Evolutionary conservation across 2,329 filamentous ascomycete species (phyloP), one percentile per base, ranked within the genome.

Genomic region (Penicillium verrucosum): DNA sequence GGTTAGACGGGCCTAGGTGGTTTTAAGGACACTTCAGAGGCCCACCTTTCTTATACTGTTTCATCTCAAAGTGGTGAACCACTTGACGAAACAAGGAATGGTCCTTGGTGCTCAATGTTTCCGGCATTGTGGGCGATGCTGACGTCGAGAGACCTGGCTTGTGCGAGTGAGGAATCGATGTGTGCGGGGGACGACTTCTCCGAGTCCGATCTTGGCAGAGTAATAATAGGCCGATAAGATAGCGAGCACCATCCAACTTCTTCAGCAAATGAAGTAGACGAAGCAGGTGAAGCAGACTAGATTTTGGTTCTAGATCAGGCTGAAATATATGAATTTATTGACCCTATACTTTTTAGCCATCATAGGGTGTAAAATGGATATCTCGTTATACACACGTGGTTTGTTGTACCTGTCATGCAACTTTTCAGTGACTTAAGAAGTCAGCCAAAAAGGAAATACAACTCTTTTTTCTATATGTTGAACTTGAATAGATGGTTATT

Each of bases 21-120:
- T 36, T 36, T 14, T 6, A 25, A 27, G 36, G 38, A 36, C 30
- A 34, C 41, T 47, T 52, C 51, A 38, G 58, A 49, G 18, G 60
- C 67, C 32, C 68, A 85, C 85, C 86, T 76, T 89, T 89, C 80
- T 97, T 99, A 81, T 97, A 97, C 72, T 97, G 93, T 78, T 99
- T 99, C 73, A 92, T 89, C 78, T 99, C 94, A 81, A 97, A 99
- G 77, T 90, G 87, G 74, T 93, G 92, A 70, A 99, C 91, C 64
- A 99, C 87, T 73, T 92, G 90, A 62, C 92, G 89, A 78, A 99
- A 99, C 79, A 97, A 88, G 74, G 92, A 88, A 68, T 86, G 86
- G 83, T 99, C 94, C 80, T 97, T 97, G 71, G 91, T 86, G 66
- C 72, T 76, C 74, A 80, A 73, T 72, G 72, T 75, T 70, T 78